A percentile compares a stretch with the other conserved stretches of the same genome.
Conservation (phyloP, 768 basidiomycete genomes). For the Lentinula boryana region DNA sequence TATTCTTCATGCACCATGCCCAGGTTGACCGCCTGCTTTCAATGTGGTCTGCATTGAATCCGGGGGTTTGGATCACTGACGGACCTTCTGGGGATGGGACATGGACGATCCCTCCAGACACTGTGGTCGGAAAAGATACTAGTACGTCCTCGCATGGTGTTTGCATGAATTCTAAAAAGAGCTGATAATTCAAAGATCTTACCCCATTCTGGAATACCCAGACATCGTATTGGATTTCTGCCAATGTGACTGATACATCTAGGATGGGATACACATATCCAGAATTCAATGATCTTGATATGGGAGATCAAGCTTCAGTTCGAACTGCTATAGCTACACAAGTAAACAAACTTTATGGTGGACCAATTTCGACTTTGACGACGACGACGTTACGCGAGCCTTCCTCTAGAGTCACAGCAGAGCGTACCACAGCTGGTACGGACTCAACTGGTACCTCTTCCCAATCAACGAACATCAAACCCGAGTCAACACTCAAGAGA, state of each 20-base stretch:
- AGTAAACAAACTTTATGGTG: slow-evolving; percentile 32
- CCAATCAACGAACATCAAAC: not conserved
- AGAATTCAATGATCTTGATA: slow-evolving; percentile 37
- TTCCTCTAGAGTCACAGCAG: not conserved
- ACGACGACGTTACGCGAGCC: not conserved
- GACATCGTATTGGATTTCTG: slow-evolving; percentile 32
- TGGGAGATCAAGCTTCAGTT: slow-evolving; percentile 20
- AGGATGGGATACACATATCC: slow-evolving; percentile 43
- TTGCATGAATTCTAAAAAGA: not conserved
- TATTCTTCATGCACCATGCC: slow-evolving; percentile 49
- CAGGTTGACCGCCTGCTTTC: slow-evolving; percentile 50
- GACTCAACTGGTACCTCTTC: not conserved
- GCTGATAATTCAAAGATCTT: slow-evolving; percentile 22
- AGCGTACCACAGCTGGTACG: not conserved
- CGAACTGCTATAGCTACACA: slow-evolving; percentile 22
- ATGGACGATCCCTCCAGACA: slow-evolving; percentile 23
- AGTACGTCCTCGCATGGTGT: slow-evolving; percentile 15
- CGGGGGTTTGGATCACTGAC: slow-evolving; percentile 28
- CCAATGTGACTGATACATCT: slow-evolving; percentile 21
- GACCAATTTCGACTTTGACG: not conserved
- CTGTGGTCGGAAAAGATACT: slow-evolving; percentile 20
- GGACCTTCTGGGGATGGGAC: slow-evolving; percentile 24
- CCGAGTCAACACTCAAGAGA: not conserved
- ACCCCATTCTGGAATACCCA: slow-evolving; percentile 41
- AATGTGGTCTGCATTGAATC: slow-evolving; percentile 44